Base-by-base conservation (phyloP, 1,284 basidiomycete genomes). In the Spongispora temasekensis region DNA sequence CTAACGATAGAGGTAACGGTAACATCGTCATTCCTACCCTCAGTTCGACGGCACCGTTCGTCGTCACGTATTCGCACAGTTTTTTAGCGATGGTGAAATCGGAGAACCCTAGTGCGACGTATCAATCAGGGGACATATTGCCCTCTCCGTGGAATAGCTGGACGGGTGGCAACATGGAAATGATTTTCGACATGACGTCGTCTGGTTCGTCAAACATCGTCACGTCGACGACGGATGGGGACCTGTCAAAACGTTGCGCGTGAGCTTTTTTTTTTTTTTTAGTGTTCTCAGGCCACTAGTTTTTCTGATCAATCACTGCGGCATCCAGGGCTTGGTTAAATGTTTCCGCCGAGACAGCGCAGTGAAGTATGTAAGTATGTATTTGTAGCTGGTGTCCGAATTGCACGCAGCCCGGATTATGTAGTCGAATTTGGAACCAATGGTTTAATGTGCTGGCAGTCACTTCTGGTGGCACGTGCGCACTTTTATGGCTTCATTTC, bases 21-120 rank as follows among this genome's bases (percentile, higher is more conserved):
- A 34, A 34, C 8, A 15, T 15, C n/a, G 17, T 0, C 32, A 35
- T 25, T n/a, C 32, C 15, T 23, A 56, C 52, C 8, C 60, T 17
- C n/a, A 74, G 70, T 9, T 51, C 63, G 8, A 62, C 59, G 17
- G 35, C 67, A 5, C n/a, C 42, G 32, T 61, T 73, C 56, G 56
- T 60, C 6, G 65, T 59, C 31, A 60, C 71, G 3, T 74, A 73
- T 46, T 65, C 68, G 8, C 61, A 65, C 30, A 57, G 57, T 9
- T 74, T 74, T 40, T 21, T 73, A 53, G 61, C 67, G 21, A 54
- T 70, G 52, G 65, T 58, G 12, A 66, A 51, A 25, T 70, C 57
- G 2, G 28, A 55, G 31, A 56, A 66, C 35, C 65, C 67, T 1
- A 51, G 54, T 34, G 28, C 15, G 15, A 61, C 57, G 32, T 71